Evolutionary conservation across 805 yeast species (phyloP).

Genomic region (Barnettozyma salicaria): DNA sequence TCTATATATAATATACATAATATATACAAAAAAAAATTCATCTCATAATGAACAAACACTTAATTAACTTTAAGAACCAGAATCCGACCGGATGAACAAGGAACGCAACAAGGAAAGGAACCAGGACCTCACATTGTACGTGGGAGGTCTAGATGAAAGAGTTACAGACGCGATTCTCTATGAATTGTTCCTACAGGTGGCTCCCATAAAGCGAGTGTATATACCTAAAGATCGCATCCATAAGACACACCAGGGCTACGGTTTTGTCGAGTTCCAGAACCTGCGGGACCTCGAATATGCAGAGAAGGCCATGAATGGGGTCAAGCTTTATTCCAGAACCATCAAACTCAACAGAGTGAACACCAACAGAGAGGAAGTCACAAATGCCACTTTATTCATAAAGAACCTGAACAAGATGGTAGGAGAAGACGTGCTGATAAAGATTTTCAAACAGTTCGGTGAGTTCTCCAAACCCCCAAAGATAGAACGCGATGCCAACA

Average conservation of each 20-base stretch:
- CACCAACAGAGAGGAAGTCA: conserved; percentile 12
- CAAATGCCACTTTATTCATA: conserved; percentile 62
- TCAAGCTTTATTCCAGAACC: conserved; percentile 53
- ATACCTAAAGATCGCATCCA: conserved; percentile 76
- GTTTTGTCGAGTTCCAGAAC: conserved; percentile 68
- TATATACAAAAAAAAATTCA: too few species aligned
- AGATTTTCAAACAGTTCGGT: conserved; percentile 62
- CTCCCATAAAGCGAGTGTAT: conserved; percentile 64
- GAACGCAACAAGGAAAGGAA: conserved; percentile 42
- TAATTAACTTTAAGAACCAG: too few species aligned
- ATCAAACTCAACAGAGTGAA: conserved; percentile 53
- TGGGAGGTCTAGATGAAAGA: conserved; percentile 76
- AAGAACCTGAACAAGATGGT: conserved; percentile 63
- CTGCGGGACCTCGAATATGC: conserved; percentile 67
- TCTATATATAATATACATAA: too few species aligned
- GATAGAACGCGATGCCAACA: conserved; percentile 42
- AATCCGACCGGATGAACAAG: too few species aligned
- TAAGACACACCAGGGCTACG: conserved; percentile 76
- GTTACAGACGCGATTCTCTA: conserved; percentile 68
- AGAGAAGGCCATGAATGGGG: conserved; percentile 50
- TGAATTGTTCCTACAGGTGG: conserved; percentile 81
- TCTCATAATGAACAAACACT: too few species aligned
- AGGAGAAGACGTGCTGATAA: conserved; percentile 49
- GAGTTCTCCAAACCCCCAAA: conserved; percentile 43
- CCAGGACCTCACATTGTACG: conserved; percentile 60